phyloP scores from a whole-genome alignment of 331 rosid genomes.

The Acacia pycnantha region DNA sequence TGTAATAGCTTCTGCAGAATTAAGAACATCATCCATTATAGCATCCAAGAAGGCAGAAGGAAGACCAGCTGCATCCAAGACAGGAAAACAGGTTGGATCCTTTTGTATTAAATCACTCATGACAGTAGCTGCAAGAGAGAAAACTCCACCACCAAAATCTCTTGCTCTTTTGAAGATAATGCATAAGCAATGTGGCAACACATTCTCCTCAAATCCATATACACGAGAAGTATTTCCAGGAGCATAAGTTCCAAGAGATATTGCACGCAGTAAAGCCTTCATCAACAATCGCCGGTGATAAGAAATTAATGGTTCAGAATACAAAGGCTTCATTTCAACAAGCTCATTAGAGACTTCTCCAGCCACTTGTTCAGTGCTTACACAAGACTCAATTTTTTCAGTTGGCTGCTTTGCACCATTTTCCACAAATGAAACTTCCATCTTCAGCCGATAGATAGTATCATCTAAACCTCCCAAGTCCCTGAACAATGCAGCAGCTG shows the following conservation, averaged over 20 bases:
- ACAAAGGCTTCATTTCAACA: conserved; percentile 74
- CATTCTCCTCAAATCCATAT: conserved; percentile 89
- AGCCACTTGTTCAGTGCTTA: conserved; percentile 49
- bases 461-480: conserved; percentile 99
- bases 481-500: conserved; percentile 92
- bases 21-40: conserved; percentile 88
- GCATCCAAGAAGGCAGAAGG: conserved; percentile 94
- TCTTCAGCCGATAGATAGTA: conserved; percentile 82
- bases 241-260: conserved; percentile 93
- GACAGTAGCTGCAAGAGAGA: conserved; percentile 95
- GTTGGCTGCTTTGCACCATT: conserved; percentile 65
- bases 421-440: conserved; percentile 85
- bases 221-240: conserved; percentile 83
- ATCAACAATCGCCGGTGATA: conserved; percentile 78
- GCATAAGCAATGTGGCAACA: conserved; percentile 83
- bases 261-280: conserved; percentile 94
- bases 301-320: conserved; percentile 79
- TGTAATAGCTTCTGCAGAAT: conserved; percentile 91
- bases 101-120: conserved; percentile 97
- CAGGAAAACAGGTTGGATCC: conserved; percentile 95
- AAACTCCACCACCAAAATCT: conserved; percentile 97
- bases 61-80: conserved; percentile 88
- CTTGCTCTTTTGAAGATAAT: conserved; percentile 78
- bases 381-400: conserved; percentile 51
- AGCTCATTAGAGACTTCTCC: conserved; percentile 52